Evolutionary conservation across 2,329 filamentous ascomycete species (phyloP), one percentile per base, ranked within the genome.

Genomic region (Beauveria sp.): DNA sequence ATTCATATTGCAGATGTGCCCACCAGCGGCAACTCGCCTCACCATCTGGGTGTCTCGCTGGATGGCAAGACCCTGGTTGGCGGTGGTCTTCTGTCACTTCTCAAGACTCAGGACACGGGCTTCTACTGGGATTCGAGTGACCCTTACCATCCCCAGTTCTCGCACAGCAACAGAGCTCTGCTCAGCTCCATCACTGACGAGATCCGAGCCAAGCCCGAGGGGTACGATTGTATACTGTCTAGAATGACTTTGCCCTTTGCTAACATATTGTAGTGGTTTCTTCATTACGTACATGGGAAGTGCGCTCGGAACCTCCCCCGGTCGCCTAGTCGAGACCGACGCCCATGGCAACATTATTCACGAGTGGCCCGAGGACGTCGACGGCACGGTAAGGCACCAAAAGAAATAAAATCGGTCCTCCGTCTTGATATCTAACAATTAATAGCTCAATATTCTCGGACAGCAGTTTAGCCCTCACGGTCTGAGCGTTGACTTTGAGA

Each of bases 381-480:
- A 74, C 0, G 73, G 78, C 40, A 78, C 76, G 8, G 66, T 66
- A 59, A 60, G 65, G 34, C 34, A 38, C 12, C 5, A 16, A 16
- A 28, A 2, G 5, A 0, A 14, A 14, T 14, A 14, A 16, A 16
- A 12, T 5, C 3, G 34, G 8, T 34, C 1, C 2, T 24, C 5
- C 10, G 4, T 16, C 5, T 5, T 18, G 2, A 26, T 12, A 1
- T 16, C 38, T 61, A 31, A 55, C 26, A 20, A 42, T 22, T 5
- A 9, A 1, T 42, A 68, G 1, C 74, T 85, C 10, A 85, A 85
- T 71, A 80, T 86, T 61, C 77, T 87, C 1, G 80, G 76, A 4
- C 74, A 85, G 70, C 83, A 86, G 65, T 87, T 87, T 71, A 79
- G 74, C n/a, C 83, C 84, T 1, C 84, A 87, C 67, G 84, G 84